phyloP scores from a whole-genome alignment of 495 filamentous ascomycete genomes.

The Aspergillus sparsus region DNA sequence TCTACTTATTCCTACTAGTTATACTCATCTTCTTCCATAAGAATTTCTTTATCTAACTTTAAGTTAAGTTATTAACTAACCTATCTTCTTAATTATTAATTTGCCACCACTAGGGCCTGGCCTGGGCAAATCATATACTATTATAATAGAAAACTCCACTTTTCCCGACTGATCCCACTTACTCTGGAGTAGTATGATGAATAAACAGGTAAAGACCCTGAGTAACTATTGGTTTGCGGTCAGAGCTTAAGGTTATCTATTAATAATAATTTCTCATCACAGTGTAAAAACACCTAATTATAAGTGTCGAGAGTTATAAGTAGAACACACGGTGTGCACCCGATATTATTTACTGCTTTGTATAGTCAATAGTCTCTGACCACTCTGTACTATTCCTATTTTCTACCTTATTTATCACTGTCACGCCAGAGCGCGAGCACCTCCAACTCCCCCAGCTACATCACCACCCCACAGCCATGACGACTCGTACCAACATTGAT shows the following conservation, averaged over 20 bases:
- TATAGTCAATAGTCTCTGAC: conserved; percentile 12
- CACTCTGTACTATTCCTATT: conserved; percentile 18
- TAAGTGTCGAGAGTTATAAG: background rate
- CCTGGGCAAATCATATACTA: background rate
- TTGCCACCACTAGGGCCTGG: too few relatives aligned
- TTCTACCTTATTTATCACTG: conserved; percentile 20
- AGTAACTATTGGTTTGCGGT: conserved; percentile 19
- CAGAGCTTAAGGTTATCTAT: conserved; percentile 18
- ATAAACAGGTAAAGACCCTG: conserved; percentile 21
- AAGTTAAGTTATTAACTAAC: too few relatives aligned
- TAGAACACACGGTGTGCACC: background rate
- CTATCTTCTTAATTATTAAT: too few relatives aligned
- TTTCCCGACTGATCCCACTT: background rate
- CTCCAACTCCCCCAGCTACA: background rate
- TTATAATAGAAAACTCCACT: background rate
- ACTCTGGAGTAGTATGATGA: conserved; percentile 13
- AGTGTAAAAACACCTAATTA: background rate
- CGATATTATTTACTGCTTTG: background rate
- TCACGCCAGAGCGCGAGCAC: conserved; percentile 14
- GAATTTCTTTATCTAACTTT: too few relatives aligned
- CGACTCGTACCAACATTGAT: conserved; percentile 25
- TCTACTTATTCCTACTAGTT: too few relatives aligned
- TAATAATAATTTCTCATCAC: conserved; percentile 7
- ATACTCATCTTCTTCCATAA: too few relatives aligned
- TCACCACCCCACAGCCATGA: conserved; percentile 27